Base-by-base conservation (phyloP, 1,284 basidiomycete species). In the Heterobasidion occidentale region DNA sequence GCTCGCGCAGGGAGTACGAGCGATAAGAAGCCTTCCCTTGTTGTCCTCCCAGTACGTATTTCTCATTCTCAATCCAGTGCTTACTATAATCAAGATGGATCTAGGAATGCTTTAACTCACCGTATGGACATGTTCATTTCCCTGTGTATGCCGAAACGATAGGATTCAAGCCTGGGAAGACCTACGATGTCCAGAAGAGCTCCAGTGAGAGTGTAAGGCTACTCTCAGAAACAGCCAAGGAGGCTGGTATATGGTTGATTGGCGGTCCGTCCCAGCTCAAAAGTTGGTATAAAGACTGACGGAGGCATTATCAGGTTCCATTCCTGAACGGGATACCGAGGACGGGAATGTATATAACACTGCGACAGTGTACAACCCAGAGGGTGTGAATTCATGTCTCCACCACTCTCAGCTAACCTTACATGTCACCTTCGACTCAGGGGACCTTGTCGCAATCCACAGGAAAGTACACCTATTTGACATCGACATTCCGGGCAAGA, bases 391-490 rank as follows among this genome's bases (percentile, higher is more conserved):
- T 44, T 14, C 7, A 12, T 20, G 15, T 47, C 8, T 9, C 9
- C 46, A 58, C 27, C n/a, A n/a, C 48, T 36, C 17, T 7, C 36
- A 56, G 33, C 44, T 42, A 46, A 19, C 33, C 45, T 27, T 50
- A 38, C 7, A 45, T 14, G 33, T 50, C 7, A 19, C 33, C 17
- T 33, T 34, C 17, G 36, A 35, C 20, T 38, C 15, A 92, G 92
- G 92, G 12, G 83, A 90, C 53, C 79, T 98, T 46, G 84, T 99
- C 34, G 89, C 91, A 0, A 84, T 84, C 42, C 93, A 98, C 70
- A 85, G 96, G 55, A 98, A 99, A 71, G 82, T 99, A 1, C 97
- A 99, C 68, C 76, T 99, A 9, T 99, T 99, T 68, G 96, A 99
- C 70, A 98, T 99, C 60, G 92, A 99, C 68, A 96, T 98, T 56